A percentile compares a stretch with the other conserved stretches of the same genome.
These are phyloP conservation scores for Candida namnaoensis DNA, from an alignment of 805 yeast species.

Conservation along the genomic window DNA sequence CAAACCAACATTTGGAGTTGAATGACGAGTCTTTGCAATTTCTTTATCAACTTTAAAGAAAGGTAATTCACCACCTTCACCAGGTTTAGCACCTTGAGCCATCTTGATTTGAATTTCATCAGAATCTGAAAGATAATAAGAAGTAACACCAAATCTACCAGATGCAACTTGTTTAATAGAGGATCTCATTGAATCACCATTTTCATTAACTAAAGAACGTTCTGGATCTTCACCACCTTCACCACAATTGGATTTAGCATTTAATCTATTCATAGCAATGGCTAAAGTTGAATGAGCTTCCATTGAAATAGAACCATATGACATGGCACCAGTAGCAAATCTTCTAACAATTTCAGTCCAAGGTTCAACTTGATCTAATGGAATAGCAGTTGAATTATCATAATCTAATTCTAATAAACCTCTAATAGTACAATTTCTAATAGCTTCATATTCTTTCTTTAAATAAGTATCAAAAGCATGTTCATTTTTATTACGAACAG, in stretches of 20 bases:
- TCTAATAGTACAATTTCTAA: constrained; percentile 86
- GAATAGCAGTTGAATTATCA: constrained; percentile 63
- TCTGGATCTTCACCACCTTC: constrained; percentile 99
- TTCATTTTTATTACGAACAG: constrained; percentile 96
- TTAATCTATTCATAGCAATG: constrained; percentile 96
- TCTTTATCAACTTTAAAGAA: constrained; percentile 83
- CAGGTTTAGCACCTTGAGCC: constrained; percentile 99
- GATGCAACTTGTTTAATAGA: constrained; percentile 97
- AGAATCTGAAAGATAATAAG: constrained; percentile 89
- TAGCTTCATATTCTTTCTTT: constrained; percentile 85
- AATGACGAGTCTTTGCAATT: constrained; percentile 93
- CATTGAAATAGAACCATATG: constrained; percentile 97
- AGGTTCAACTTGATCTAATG: constrained; percentile 97
- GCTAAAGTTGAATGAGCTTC: constrained; percentile 97
- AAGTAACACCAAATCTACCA: constrained; percentile 96
- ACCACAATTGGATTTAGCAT: constrained; percentile 97
- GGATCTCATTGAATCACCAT: constrained; percentile 98
- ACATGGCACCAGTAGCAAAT: constrained; percentile 99
- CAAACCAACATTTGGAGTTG: constrained; percentile 93
- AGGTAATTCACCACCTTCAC: constrained; percentile 99
- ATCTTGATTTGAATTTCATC: constrained; percentile 96
- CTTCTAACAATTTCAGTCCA: constrained; percentile 99
- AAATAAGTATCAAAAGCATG: constrained; percentile 86
- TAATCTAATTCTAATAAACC: constrained; percentile 90
- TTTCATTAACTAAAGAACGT: constrained; percentile 66